Evolutionary conservation across 495 filamentous ascomycete species (phyloP).

Genomic region (Massariosphaeria phaeospora): DNA sequence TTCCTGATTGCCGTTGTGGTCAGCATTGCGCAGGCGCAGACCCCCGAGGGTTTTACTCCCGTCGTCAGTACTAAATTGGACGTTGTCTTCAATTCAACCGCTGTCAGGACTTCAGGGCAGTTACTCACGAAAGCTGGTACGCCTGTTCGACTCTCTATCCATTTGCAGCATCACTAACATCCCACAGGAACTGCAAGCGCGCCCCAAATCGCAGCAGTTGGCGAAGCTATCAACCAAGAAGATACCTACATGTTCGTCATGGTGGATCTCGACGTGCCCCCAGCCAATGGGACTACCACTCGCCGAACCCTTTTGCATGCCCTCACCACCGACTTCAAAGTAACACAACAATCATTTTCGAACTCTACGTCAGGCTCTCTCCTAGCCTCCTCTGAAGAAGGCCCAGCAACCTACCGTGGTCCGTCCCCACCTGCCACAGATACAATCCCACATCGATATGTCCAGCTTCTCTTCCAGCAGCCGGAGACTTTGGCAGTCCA

Average conservation of each 20-base stretch:
- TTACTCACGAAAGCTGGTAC: slow-evolving; percentile 22
- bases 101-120: slow-evolving; percentile 17
- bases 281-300: background rate
- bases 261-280: slow-evolving; percentile 31
- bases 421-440: slow-evolving; percentile 22
- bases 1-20: slow-evolving; percentile 13
- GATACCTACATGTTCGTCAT: slow-evolving; percentile 29
- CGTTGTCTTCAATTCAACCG: slow-evolving; percentile 26
- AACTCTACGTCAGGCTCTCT: background rate
- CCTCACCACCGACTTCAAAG: slow-evolving; percentile 27
- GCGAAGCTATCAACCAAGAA: background rate
- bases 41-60: slow-evolving; percentile 24
- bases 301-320: slow-evolving; percentile 28
- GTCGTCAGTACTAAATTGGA: slow-evolving; percentile 17
- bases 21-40: slow-evolving; percentile 28
- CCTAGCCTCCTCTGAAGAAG: slow-evolving; percentile 13
- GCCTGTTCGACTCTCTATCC: background rate
- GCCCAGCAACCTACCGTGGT: slow-evolving; percentile 18
- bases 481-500: slow-evolving; percentile 9
- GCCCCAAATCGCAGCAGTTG: slow-evolving; percentile 18
- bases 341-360: slow-evolving; percentile 7
- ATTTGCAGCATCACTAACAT: background rate
- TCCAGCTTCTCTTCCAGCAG: slow-evolving; percentile 25
- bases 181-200: slow-evolving; percentile 10
- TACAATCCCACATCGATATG: slow-evolving; percentile 25